Evolutionary conservation across 306 rosid species (phyloP).

Genomic region (Castanea sativa): DNA sequence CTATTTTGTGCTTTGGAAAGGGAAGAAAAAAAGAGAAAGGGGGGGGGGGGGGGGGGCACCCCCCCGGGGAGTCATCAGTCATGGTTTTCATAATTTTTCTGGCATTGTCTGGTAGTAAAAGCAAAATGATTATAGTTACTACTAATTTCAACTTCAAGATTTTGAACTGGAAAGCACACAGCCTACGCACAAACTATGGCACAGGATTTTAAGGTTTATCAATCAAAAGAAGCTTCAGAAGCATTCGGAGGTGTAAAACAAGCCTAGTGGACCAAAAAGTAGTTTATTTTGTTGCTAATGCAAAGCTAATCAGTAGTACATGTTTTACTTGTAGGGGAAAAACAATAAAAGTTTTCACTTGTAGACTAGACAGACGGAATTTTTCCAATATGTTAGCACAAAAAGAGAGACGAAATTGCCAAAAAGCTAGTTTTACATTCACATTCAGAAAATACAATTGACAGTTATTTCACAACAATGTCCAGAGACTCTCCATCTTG

Average conservation of each 20-base stretch:
- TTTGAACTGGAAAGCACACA: background rate
- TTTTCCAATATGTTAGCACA: background rate
- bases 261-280: background rate
- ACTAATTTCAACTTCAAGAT: background rate
- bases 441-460: background rate
- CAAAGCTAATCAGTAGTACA: background rate
- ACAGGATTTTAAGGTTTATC: background rate
- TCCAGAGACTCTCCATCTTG: too few species aligned
- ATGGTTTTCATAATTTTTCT: background rate
- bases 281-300: background rate
- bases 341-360: background rate
- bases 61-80: background rate
- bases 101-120: background rate
- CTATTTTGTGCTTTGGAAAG: background rate
- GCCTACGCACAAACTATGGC: background rate
- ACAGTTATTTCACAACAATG: too few species aligned
- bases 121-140: background rate
- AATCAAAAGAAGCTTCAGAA: background rate
- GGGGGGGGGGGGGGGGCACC: too few species aligned
- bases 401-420: background rate
- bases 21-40: too few species aligned
- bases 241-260: background rate
- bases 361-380: background rate
- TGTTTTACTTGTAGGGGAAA: background rate
- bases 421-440: background rate